A percentile compares a stretch with the other conserved stretches of the same genome.
phyloP scores from a whole-genome alignment of 768 basidiomycete genomes.

The Mrakia gelida region DNA sequence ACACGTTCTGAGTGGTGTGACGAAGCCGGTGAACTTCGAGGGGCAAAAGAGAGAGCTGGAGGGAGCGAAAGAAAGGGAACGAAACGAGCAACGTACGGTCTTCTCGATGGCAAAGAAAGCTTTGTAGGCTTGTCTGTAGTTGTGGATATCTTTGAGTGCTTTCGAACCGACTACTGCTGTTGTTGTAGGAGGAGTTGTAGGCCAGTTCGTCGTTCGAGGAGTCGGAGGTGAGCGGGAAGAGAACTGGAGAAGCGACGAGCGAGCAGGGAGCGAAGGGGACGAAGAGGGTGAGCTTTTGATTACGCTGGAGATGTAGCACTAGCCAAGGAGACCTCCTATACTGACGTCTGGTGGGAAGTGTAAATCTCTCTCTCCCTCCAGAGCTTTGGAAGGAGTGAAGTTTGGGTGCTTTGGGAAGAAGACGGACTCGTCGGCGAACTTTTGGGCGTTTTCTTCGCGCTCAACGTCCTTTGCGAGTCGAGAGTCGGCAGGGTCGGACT shows the following conservation, averaged over 20 bases:
- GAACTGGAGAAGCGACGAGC: conserved; percentile 35
- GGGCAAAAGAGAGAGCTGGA: background rate
- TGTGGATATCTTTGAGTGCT: background rate
- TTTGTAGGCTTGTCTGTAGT: background rate
- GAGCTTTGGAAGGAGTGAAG: background rate
- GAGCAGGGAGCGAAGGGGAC: conserved; percentile 29
- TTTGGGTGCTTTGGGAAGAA: background rate
- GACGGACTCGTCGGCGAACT: background rate
- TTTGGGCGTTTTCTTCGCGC: background rate
- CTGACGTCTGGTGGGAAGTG: background rate
- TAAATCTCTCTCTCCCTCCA: background rate
- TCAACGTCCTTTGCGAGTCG: background rate
- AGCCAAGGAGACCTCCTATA: background rate
- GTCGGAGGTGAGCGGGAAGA: background rate
- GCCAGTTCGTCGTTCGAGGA: background rate
- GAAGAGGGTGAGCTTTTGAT: background rate
- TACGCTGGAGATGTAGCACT: background rate
- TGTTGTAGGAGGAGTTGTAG: background rate
- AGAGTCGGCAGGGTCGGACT: background rate
- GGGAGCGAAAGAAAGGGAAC: background rate
- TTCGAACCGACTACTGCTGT: too few species aligned
- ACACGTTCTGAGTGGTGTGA: too few species aligned
- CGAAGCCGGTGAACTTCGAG: background rate
- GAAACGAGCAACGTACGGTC: background rate
- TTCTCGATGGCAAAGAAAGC: background rate